Percentiles rank a stretch among this genome's conserved stretches.
phyloP scores from a whole-genome alignment of 108 stramenopile genomes.

The Pelagomonas calceolata region DNA sequence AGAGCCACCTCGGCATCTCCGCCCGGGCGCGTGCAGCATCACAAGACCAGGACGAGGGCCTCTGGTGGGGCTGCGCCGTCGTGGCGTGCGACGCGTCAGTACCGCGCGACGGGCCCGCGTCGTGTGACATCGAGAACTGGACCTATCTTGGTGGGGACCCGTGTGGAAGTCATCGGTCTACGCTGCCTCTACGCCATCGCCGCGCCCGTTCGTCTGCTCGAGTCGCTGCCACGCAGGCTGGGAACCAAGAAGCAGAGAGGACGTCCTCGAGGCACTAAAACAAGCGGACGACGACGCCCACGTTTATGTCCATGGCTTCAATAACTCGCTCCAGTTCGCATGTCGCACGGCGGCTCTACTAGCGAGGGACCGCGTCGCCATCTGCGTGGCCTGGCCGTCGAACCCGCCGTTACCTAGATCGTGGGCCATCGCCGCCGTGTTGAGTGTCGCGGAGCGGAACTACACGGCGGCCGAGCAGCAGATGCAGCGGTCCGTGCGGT shows the following conservation, averaged over 20 bases:
- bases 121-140: background rate
- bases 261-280: background rate
- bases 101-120: background rate
- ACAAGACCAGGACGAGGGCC: background rate
- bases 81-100: background rate
- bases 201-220: too few relatives aligned
- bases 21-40: background rate
- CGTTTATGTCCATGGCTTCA: constrained; percentile 31
- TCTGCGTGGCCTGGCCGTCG: constrained; percentile 21
- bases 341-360: constrained; percentile 9
- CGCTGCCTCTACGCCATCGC: too few relatives aligned
- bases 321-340: constrained; percentile 19
- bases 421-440: background rate
- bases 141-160: background rate
- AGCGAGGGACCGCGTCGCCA: constrained; percentile 4
- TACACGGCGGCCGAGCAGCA: constrained; percentile 28
- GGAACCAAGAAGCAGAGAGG: background rate
- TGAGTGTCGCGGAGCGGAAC: constrained; percentile 16
- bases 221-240: too few relatives aligned
- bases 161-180: too few relatives aligned
- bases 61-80: background rate
- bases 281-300: constrained; percentile 6
- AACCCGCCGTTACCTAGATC: constrained; percentile 7
- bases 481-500: constrained; percentile 24
- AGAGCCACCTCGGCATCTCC: too few relatives aligned